Evolutionary conservation across 2,329 filamentous ascomycete genomes (phyloP).

Genomic region (Meredithiella fracta): DNA sequence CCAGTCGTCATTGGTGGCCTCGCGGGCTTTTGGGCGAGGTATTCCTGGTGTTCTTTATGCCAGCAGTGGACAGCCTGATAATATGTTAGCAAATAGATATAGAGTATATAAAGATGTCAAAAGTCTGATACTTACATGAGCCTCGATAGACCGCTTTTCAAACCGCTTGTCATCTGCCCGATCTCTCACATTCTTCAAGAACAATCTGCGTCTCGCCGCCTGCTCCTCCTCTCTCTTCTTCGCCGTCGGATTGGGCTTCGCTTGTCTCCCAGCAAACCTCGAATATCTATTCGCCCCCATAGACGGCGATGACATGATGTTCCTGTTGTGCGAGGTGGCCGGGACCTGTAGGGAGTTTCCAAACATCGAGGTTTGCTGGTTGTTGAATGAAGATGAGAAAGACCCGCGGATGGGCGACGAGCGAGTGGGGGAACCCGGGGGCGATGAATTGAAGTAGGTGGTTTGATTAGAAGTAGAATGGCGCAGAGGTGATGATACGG

Average conservation of each 20-base stretch:
- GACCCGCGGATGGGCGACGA: slow-evolving; percentile 20
- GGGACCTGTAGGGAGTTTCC: not conserved
- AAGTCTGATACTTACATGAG: slow-evolving; percentile 23
- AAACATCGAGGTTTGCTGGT: not conserved
- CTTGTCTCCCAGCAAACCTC: slow-evolving; percentile 37
- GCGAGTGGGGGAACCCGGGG: slow-evolving; percentile 3
- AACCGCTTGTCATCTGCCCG: slow-evolving; percentile 43
- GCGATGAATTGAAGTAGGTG: slow-evolving; percentile 8
- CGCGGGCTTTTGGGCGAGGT: slow-evolving; percentile 13
- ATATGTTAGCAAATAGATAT: not conserved
- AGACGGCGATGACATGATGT: slow-evolving; percentile 5
- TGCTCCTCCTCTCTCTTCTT: slow-evolving; percentile 44
- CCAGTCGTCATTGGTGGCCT: slow-evolving; percentile 9
- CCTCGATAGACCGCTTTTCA: slow-evolving; percentile 45
- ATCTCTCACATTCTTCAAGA: slow-evolving; percentile 50
- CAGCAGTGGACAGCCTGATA: slow-evolving; percentile 9
- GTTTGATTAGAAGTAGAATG: slow-evolving; percentile 31
- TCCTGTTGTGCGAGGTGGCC: not conserved
- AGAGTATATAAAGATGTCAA: not conserved
- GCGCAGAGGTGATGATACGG: slow-evolving; percentile 38
- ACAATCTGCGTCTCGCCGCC: slow-evolving; percentile 48
- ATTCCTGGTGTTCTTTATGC: slow-evolving; percentile 15
- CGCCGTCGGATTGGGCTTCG: slow-evolving; percentile 47
- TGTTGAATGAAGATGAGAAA: not conserved
- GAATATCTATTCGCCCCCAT: slow-evolving; percentile 18